These are phyloP conservation scores for Rhizopogon vinicolor DNA, from an alignment of 768 basidiomycete species.

Conservation along the genomic window DNA sequence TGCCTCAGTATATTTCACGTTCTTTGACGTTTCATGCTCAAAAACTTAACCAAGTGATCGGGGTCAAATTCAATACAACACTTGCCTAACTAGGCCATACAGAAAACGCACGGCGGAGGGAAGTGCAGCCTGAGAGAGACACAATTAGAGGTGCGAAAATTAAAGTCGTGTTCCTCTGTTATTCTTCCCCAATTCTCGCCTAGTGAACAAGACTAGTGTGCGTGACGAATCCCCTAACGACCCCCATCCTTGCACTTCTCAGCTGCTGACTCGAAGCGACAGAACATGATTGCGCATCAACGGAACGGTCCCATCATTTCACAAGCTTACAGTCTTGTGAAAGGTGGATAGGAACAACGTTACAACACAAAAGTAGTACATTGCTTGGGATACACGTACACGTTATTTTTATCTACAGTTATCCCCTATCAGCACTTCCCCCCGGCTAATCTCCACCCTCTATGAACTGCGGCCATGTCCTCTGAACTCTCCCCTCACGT, in stretches of 20 bases:
- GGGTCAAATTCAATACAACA: constrained; percentile 16
- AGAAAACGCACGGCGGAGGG: neutral
- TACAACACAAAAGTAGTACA: neutral
- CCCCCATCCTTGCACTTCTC: neutral
- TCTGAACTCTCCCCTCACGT: constrained; percentile 3
- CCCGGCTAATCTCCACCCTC: neutral
- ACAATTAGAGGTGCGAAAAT: neutral
- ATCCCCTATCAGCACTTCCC: neutral
- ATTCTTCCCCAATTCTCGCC: neutral
- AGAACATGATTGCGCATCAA: neutral
- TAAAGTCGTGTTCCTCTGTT: neutral
- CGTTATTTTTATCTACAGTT: neutral
- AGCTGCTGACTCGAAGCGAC: neutral
- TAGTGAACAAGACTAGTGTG: neutral
- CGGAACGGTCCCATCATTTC: neutral
- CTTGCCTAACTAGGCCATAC: constrained; percentile 9
- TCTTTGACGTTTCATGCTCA: neutral
- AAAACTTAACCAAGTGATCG: neutral
- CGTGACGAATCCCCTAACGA: neutral
- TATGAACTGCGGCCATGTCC: constrained; percentile 12
- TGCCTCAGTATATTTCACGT: neutral
- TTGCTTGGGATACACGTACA: neutral
- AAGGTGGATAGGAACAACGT: neutral
- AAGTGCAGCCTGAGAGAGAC: neutral
- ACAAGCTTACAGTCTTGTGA: neutral